phyloP scores from a whole-genome alignment of 148 eudicot genomes.

The Cornus florida region DNA sequence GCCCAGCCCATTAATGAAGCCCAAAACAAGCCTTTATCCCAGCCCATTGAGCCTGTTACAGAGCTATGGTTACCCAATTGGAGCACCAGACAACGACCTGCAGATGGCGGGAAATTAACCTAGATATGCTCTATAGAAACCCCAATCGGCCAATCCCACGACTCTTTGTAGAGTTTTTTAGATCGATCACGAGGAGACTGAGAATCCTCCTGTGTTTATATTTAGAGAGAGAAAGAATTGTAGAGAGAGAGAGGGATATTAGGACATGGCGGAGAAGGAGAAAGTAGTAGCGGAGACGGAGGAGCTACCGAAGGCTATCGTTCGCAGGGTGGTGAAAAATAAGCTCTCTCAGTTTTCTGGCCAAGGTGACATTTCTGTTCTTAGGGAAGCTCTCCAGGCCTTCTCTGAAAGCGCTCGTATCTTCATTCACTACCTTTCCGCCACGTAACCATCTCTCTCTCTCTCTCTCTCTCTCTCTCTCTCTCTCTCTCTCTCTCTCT shows the following conservation, averaged over 20 bases:
- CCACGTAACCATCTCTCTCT: conserved; percentile 48
- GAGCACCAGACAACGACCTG: background rate
- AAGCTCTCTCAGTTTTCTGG: conserved; percentile 66
- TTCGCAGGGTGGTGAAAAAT: conserved; percentile 79
- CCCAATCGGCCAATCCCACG: conserved; percentile 8
- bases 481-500: conserved; percentile 1
- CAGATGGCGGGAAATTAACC: background rate
- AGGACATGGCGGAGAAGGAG: conserved; percentile 27
- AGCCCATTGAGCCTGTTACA: too few species aligned
- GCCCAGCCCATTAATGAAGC: too few species aligned
- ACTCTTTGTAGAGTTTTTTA: background rate
- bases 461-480: background rate
- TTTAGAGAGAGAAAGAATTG: conserved; percentile 13
- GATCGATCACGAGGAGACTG: background rate
- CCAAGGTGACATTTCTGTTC: conserved; percentile 59
- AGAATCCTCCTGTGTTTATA: background rate
- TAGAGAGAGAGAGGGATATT: conserved; percentile 2
- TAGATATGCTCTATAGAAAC: background rate
- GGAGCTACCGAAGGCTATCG: conserved; percentile 83
- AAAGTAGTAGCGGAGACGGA: conserved; percentile 50
- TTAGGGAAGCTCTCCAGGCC: conserved; percentile 67
- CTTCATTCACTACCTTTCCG: conserved; percentile 95
- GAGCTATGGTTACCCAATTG: too few species aligned
- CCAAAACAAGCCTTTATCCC: too few species aligned
- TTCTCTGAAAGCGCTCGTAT: conserved; percentile 89